Evolutionary conservation across 148 eudicot species (phyloP), one percentile per base, ranked within the genome.

Genomic region (Rhododendron ferrugineum): DNA sequence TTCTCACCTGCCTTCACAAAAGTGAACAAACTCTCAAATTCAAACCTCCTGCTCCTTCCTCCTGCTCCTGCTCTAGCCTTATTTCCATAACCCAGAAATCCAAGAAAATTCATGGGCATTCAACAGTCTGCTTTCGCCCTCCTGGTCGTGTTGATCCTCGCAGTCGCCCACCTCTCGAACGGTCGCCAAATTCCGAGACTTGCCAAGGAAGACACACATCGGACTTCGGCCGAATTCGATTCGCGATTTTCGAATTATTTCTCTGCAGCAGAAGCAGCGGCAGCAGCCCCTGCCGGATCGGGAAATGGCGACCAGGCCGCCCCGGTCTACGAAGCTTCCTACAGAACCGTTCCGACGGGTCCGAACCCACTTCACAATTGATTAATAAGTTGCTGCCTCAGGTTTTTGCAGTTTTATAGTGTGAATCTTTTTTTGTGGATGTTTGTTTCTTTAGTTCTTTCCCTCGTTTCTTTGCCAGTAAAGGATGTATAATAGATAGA

Each of bases 281-380:
- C 44, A 54, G 52, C 84, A 80, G 76, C 89, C 85, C 90, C 90
- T 9, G 79, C 32, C 18, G 76, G 84, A 80, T 84, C 87, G 60
- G 86, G 47, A 47, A 87, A 60, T 1, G 50, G 22, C 3, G 79
- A 9, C 74, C 6, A 46, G 8, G 75, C 58, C 66, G 88, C 40
- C 58, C 79, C 68, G 60, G 79, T 49, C 46, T 90, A 54, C 70
- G 81, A 90, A 73, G 91, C 78, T 4, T 93, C 96, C 4, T 46
- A 90, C 34, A 89, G 93, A 16, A 34, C 20, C 0, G 91, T 91
- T 42, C 98, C 98, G 0, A 91, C 83, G 0, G 98, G 98, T 52
- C 95, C 96, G 5, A 93, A 95, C 88, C 98, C 98, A 30, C 93
- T 95, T 70, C 98, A 94, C 89, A 94, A 94, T 66, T 93, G 88